Evolutionary conservation across 257 asterid genomes (phyloP).

Genomic region (Knoxia roxburghii): DNA sequence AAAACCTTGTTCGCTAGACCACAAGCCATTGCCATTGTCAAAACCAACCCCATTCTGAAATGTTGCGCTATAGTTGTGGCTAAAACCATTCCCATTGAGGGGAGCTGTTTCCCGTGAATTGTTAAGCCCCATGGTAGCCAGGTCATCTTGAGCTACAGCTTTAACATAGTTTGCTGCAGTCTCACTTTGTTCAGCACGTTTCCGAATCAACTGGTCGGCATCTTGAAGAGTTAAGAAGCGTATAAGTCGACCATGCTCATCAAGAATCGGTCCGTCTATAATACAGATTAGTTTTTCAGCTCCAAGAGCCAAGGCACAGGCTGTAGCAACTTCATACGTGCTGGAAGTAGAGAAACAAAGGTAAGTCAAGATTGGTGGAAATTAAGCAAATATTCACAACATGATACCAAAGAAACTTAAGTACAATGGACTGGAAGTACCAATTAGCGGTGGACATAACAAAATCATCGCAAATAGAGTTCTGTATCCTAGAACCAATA

Average conservation of each 20-base stretch:
- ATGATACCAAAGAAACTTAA: neutral
- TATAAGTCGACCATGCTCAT: conserved; percentile 68
- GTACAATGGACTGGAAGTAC: neutral
- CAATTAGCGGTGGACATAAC: neutral
- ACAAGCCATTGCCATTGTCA: conserved; percentile 81
- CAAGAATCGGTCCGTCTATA: conserved; percentile 85
- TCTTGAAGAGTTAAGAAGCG: conserved; percentile 76
- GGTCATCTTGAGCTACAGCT: conserved; percentile 68
- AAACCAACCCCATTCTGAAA: conserved; percentile 98
- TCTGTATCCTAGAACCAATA: conserved; percentile 12
- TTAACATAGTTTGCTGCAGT: conserved; percentile 81
- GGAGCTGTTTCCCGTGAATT: conserved; percentile 27
- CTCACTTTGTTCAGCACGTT: conserved; percentile 79
- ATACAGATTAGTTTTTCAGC: conserved; percentile 86
- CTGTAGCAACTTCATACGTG: conserved; percentile 95
- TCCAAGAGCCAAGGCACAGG: conserved; percentile 90
- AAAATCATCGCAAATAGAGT: neutral
- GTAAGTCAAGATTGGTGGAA: neutral
- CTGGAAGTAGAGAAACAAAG: conserved; percentile 35
- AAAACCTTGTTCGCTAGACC: conserved; percentile 87
- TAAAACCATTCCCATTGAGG: conserved; percentile 36
- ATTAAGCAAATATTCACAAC: neutral
- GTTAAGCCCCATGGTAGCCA: conserved; percentile 25
- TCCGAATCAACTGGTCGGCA: conserved; percentile 71
- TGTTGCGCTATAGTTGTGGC: conserved; percentile 39